phyloP scores from a whole-genome alignment of 257 asterid genomes.

The Capsicum chinense region DNA sequence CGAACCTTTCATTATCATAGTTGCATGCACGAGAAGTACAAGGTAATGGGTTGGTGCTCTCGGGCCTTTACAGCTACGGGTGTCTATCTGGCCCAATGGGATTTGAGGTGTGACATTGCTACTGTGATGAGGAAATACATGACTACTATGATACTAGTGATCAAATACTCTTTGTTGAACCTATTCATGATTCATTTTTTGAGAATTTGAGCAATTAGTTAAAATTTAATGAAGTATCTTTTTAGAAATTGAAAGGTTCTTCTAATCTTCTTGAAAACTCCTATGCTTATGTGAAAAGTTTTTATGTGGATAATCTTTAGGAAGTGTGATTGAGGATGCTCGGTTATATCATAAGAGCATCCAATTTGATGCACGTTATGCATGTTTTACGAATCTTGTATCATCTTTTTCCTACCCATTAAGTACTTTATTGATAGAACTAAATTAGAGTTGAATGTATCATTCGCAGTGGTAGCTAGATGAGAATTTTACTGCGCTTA shows the following conservation, averaged over 20 bases:
- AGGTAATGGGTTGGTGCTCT: too few relatives aligned
- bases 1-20: too few relatives aligned
- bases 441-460: neutral
- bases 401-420: neutral
- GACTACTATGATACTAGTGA: too few relatives aligned
- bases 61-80: too few relatives aligned
- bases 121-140: too few relatives aligned
- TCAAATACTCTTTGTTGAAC: too few relatives aligned
- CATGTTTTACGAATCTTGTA: neutral
- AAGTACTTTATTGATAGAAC: neutral
- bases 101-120: too few relatives aligned
- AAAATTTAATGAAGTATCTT: neutral
- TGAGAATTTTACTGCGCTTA: neutral
- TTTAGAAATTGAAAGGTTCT: neutral
- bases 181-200: too few relatives aligned
- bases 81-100: too few relatives aligned
- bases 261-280: neutral
- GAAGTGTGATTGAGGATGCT: neutral
- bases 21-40: too few relatives aligned
- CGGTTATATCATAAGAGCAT: neutral
- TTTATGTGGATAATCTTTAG: neutral
- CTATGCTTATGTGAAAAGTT: neutral
- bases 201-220: too few relatives aligned
- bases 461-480: neutral
- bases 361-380: constrained; percentile 1